These are phyloP conservation scores for Acacia confusa DNA, from an alignment of 306 rosid species.

Conservation along the genomic window DNA sequence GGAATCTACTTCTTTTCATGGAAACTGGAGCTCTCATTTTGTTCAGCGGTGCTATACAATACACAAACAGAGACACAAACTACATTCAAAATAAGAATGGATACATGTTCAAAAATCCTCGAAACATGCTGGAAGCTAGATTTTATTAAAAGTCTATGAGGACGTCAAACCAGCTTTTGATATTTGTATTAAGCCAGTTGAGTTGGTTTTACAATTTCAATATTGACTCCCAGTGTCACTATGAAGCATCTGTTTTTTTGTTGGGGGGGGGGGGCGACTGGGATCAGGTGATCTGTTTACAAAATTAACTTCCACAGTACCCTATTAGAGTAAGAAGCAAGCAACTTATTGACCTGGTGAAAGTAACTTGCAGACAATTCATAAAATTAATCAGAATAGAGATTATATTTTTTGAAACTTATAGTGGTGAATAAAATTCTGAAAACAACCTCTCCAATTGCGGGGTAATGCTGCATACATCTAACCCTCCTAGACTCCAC, in stretches of 20 bases:
- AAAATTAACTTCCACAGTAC: background rate
- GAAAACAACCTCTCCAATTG: too few relatives aligned
- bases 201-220: constrained; percentile 13
- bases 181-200: constrained; percentile 6
- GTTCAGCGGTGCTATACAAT: background rate
- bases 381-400: background rate
- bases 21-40: constrained; percentile 1
- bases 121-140: constrained; percentile 21
- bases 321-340: background rate
- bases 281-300: constrained; percentile 15
- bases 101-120: constrained; percentile 16
- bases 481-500: too few relatives aligned
- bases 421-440: background rate
- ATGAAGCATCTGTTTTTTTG: constrained; percentile 11
- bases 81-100: constrained; percentile 10
- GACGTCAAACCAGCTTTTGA: constrained; percentile 13
- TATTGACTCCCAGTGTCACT: constrained; percentile 8
- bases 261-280: background rate
- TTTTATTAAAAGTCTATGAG: constrained; percentile 5
- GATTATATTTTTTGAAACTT: background rate
- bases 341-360: constrained; percentile 11
- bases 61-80: background rate
- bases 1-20: background rate
- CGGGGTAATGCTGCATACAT: too few relatives aligned
- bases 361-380: constrained; percentile 20